Conservation (phyloP, 257 asterid genomes). For the Knoxia roxburghii region DNA sequence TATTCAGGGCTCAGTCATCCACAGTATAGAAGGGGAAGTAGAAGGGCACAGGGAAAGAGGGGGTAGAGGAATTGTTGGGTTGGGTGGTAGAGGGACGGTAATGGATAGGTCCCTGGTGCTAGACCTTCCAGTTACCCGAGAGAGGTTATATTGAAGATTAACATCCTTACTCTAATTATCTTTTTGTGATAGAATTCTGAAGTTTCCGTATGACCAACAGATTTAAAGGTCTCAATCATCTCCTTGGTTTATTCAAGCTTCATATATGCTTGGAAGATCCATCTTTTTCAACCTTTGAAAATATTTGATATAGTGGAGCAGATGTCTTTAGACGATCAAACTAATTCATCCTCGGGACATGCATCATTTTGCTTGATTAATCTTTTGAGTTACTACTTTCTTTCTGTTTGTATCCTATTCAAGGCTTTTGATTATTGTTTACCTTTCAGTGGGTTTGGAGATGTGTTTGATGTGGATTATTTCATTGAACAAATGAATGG, state of each 20-base stretch:
- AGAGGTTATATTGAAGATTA: neutral
- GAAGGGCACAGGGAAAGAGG: too few relatives aligned
- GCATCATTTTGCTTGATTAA: neutral
- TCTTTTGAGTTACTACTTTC: neutral
- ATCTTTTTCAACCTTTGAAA: neutral
- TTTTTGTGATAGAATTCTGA: neutral
- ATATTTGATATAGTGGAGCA: neutral
- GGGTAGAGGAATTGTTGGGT: too few relatives aligned
- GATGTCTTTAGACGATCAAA: neutral
- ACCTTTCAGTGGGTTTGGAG: slow-evolving; percentile 72
- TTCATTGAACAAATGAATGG: slow-evolving; percentile 79
- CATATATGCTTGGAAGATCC: neutral
- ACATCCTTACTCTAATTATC: neutral
- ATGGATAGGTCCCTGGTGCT: too few relatives aligned
- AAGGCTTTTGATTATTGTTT: slow-evolving; percentile 10
- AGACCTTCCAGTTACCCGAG: too few relatives aligned
- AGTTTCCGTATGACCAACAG: neutral
- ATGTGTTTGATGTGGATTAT: slow-evolving; percentile 85
- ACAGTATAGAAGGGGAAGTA: too few relatives aligned
- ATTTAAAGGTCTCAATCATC: neutral
- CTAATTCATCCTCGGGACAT: neutral
- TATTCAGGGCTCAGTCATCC: too few relatives aligned
- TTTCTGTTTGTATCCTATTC: neutral
- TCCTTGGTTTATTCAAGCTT: neutral
- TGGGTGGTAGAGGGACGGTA: too few relatives aligned